Conservation (phyloP, 1,139 yeast species). For the Candida buenavistaensis region DNA sequence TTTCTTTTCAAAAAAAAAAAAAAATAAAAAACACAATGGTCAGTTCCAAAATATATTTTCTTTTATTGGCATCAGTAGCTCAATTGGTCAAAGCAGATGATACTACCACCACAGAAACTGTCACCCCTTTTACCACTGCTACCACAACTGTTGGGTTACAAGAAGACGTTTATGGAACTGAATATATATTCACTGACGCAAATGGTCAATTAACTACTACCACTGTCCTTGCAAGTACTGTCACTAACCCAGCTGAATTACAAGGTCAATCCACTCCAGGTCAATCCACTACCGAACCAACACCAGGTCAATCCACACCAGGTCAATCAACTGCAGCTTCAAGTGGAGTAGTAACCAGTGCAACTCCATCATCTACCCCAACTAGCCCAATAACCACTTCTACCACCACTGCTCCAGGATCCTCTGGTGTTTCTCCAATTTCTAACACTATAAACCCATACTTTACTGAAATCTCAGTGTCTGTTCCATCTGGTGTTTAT, state of each 20-base stretch:
- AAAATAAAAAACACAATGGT: neutral
- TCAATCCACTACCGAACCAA: slow-evolving; percentile 5
- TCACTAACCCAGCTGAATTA: slow-evolving; percentile 14
- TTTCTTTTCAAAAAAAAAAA: neutral
- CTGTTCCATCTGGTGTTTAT: slow-evolving; percentile 26
- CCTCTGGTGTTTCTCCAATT: slow-evolving; percentile 8
- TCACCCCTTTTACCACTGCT: slow-evolving; percentile 32
- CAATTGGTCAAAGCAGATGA: slow-evolving; percentile 14
- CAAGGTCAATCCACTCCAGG: slow-evolving; percentile 8
- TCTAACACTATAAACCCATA: slow-evolving; percentile 3
- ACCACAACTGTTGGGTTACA: slow-evolving; percentile 29
- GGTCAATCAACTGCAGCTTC: slow-evolving; percentile 1
- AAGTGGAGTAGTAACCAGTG: slow-evolving; percentile 4
- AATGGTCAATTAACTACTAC: slow-evolving; percentile 36
- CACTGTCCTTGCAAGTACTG: slow-evolving; percentile 26
- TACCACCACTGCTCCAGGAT: too few relatives aligned
- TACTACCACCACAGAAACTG: slow-evolving; percentile 25
- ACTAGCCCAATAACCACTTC: too few relatives aligned
- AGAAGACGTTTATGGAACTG: slow-evolving; percentile 34
- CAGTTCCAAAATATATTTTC: slow-evolving; percentile 17
- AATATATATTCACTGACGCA: slow-evolving; percentile 33
- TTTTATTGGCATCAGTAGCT: slow-evolving; percentile 18
- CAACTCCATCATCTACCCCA: slow-evolving; percentile 9
- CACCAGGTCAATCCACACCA: too few relatives aligned
- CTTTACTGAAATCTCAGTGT: slow-evolving; percentile 12